phyloP scores from a whole-genome alignment of 331 rosid species.

The Rhamnella rubrinervis region DNA sequence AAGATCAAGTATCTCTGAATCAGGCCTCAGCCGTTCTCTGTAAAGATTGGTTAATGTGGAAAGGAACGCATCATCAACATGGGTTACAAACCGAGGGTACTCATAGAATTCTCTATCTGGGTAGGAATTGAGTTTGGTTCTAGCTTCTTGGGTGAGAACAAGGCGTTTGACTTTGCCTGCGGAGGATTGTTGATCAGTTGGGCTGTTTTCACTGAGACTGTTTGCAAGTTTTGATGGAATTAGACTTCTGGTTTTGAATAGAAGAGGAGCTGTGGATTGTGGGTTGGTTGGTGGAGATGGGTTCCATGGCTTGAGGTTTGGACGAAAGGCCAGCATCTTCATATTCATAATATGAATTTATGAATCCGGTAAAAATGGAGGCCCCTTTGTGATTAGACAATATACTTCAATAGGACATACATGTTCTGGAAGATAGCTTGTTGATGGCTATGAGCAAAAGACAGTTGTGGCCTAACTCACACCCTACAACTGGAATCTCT shows the following conservation, averaged over 20 bases:
- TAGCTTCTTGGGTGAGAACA: conserved; percentile 57
- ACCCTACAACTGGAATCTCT: neutral
- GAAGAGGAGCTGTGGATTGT: conserved; percentile 7
- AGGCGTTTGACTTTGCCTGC: conserved; percentile 61
- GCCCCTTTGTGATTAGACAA: neutral
- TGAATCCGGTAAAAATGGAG: neutral
- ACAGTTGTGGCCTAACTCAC: neutral
- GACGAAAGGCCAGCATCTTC: conserved; percentile 26
- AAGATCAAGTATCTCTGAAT: conserved; percentile 60
- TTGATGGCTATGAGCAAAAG: conserved; percentile 29
- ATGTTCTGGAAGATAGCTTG: conserved; percentile 24
- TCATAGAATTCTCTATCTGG: conserved; percentile 73
- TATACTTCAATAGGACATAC: neutral
- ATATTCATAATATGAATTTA: neutral
- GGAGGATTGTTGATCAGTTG: conserved; percentile 38
- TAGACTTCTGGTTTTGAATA: conserved; percentile 19
- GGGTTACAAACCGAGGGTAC: conserved; percentile 78
- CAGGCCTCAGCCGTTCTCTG: conserved; percentile 54
- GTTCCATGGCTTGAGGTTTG: conserved; percentile 28
- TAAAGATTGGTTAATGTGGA: conserved; percentile 61
- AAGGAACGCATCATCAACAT: conserved; percentile 72
- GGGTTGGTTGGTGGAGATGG: conserved; percentile 27
- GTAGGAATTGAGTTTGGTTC: conserved; percentile 56
- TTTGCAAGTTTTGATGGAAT: conserved; percentile 29
- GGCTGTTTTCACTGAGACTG: conserved; percentile 41